A percentile compares a stretch with the other conserved stretches of the same genome.
Evolutionary conservation across 73 alveolate species (phyloP).

Genomic region (Diophrys sp.): DNA sequence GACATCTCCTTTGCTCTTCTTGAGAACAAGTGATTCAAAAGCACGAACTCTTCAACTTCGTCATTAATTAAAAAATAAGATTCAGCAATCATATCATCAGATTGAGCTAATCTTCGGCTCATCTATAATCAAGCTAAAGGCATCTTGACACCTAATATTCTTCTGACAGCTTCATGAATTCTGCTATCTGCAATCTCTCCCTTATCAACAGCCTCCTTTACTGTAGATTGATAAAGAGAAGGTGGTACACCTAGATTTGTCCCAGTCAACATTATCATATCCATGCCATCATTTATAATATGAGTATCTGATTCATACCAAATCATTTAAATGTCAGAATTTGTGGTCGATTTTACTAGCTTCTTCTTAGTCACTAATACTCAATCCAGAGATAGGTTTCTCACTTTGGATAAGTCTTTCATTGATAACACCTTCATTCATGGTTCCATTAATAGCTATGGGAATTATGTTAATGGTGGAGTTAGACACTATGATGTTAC

Average conservation of each 20-base stretch:
- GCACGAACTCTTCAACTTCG: constrained; percentile 27
- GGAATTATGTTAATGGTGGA: constrained; percentile 44
- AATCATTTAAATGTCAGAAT: constrained; percentile 22
- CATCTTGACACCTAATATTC: constrained; percentile 49
- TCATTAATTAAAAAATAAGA: neutral
- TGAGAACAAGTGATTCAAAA: constrained; percentile 38
- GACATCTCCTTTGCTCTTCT: constrained; percentile 12
- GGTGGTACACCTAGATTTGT: constrained; percentile 16
- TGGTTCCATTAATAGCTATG: constrained; percentile 42
- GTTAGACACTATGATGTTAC: constrained; percentile 47
- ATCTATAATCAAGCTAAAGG: constrained; percentile 37
- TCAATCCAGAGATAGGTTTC: constrained; percentile 39
- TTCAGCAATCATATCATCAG: neutral
- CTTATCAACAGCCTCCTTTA: constrained; percentile 12
- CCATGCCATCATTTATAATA: constrained; percentile 50
- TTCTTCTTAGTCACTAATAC: constrained; percentile 49
- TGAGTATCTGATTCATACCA: constrained; percentile 24
- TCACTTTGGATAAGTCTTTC: neutral
- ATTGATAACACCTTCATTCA: constrained; percentile 19
- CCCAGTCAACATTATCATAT: constrained; percentile 49
- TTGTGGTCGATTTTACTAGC: constrained; percentile 37
- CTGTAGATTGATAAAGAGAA: constrained; percentile 12
- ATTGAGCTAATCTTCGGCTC: neutral
- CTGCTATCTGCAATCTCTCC: constrained; percentile 30
- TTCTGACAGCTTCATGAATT: constrained; percentile 57